Evolutionary conservation across 768 basidiomycete species (phyloP).

Genomic region (Kwoniella europaea): DNA sequence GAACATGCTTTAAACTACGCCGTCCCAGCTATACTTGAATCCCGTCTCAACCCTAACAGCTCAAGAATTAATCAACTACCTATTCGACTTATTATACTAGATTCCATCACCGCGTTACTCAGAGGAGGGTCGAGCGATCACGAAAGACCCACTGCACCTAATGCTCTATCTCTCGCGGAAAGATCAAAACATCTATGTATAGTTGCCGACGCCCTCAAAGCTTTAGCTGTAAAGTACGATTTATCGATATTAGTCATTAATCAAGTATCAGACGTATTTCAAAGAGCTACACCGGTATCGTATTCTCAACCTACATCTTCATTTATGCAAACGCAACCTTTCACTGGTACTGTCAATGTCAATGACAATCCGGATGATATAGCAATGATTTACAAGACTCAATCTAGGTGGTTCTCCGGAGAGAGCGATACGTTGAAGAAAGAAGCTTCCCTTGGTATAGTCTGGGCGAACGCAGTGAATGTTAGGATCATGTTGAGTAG

Average conservation of each 20-base stretch:
- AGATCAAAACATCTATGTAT: slow-evolving; percentile 73
- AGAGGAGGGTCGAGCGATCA: slow-evolving; percentile 64
- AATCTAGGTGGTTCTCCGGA: slow-evolving; percentile 76
- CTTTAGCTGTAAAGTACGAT: slow-evolving; percentile 67
- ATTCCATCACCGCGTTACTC: slow-evolving; percentile 85
- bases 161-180: slow-evolving; percentile 65
- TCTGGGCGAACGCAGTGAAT: slow-evolving; percentile 93
- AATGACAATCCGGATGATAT: slow-evolving; percentile 37
- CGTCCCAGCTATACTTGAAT: slow-evolving; percentile 55
- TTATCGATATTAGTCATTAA: slow-evolving; percentile 84
- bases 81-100: slow-evolving; percentile 79
- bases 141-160: slow-evolving; percentile 58
- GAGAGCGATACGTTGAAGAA: slow-evolving; percentile 69
- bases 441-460: slow-evolving; percentile 82
- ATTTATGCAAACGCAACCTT: slow-evolving; percentile 22
- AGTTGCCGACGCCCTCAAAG: slow-evolving; percentile 73
- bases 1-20: slow-evolving; percentile 59
- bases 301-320: slow-evolving; percentile 9
- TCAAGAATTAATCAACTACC: slow-evolving; percentile 58
- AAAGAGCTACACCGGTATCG: background rate
- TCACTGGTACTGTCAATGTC: slow-evolving; percentile 32
- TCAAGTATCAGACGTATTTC: slow-evolving; percentile 81
- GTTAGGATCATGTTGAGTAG: slow-evolving; percentile 79
- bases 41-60: background rate
- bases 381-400: slow-evolving; percentile 69